Base-by-base conservation (phyloP, 2,329 filamentous ascomycete species). In the Fusarium concolor region DNA sequence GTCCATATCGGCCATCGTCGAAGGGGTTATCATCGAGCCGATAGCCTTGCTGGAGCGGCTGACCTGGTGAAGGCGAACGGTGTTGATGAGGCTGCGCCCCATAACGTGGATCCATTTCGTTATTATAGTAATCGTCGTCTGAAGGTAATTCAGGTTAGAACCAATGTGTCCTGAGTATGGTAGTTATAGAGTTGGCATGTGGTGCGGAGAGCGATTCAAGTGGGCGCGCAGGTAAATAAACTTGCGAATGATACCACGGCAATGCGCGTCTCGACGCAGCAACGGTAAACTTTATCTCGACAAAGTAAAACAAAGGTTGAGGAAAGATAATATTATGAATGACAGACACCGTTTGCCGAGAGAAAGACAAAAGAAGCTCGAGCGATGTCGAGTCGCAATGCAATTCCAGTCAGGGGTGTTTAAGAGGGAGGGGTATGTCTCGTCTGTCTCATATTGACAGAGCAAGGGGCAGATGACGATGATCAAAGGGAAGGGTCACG, bases 21-120 rank as follows among this genome's bases (percentile, higher is more conserved):
- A 68, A 68, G 22, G 65, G 89, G 68, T 90, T 87, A 77, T 97
- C 92, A 33, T 96, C 90, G 45, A 96, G 86, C 76, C 96, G 92
- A 78, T 97, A 97, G 69, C 90, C 88, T 72, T 90, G 87, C 61
- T 88, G 87, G 17, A 91, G 81, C 28, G 91, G 92, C 70, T 92
- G 90, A 47, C 89, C 90, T 33, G 93, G 92, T 45, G 93, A 96
- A 53, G 92, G 92, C 57, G 92, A 88, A 71, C 90, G 56, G 78
- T 86, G 84, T 56, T 33, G 35, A 9, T 51, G 62, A 43, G 60
- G 62, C 24, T 61, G 71, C 8, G 58, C 58, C 50, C 68, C 72
- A 33, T 70, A 70, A 33, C 72, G 70, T 26, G 60, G 62, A 55
- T 88, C 85, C 87, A 89, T 89, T 62, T 80, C 82, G 66, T 83